Conservation (phyloP, 2,329 filamentous ascomycete genomes). For the Lecanicillium sp. region DNA sequence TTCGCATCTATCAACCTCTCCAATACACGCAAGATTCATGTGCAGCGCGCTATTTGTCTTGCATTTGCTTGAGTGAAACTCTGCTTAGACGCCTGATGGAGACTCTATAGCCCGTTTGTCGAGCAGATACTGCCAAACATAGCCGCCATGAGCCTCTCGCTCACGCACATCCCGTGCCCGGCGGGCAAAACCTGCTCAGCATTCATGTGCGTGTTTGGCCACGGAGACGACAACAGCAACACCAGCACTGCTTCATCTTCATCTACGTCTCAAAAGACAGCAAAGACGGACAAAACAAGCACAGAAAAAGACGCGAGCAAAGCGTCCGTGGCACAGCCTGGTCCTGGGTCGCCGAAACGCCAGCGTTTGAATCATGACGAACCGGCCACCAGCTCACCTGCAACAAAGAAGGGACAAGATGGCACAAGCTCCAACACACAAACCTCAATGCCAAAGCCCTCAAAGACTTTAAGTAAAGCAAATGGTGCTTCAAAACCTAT, state of each 20-base stretch:
- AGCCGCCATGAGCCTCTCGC: slow-evolving; percentile 28
- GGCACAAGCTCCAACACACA: neutral
- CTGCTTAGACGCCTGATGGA: too few species aligned
- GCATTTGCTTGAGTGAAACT: too few species aligned
- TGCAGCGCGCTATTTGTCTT: too few species aligned
- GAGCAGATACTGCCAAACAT: too few species aligned
- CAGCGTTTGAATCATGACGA: neutral
- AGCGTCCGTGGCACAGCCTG: too few species aligned
- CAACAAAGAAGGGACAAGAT: neutral
- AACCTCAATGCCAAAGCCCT: neutral
- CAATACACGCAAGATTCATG: too few species aligned
- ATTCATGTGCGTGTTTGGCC: slow-evolving; percentile 42
- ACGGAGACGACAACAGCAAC: slow-evolving; percentile 24
- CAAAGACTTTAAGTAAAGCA: slow-evolving; percentile 1
- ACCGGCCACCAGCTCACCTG: neutral
- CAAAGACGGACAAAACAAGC: neutral
- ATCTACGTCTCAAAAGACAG: neutral
- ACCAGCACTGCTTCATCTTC: neutral
- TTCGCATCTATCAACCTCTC: too few species aligned
- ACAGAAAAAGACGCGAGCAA: too few species aligned
- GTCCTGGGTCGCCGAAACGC: too few species aligned
- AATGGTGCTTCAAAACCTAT: neutral
- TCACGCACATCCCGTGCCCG: slow-evolving; percentile 43
- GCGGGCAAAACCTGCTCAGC: slow-evolving; percentile 38
- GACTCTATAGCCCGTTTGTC: too few species aligned